These are phyloP conservation scores for Aureobasidium sp. DNA, from an alignment of 2,329 filamentous ascomycete genomes.

Conservation along the genomic window DNA sequence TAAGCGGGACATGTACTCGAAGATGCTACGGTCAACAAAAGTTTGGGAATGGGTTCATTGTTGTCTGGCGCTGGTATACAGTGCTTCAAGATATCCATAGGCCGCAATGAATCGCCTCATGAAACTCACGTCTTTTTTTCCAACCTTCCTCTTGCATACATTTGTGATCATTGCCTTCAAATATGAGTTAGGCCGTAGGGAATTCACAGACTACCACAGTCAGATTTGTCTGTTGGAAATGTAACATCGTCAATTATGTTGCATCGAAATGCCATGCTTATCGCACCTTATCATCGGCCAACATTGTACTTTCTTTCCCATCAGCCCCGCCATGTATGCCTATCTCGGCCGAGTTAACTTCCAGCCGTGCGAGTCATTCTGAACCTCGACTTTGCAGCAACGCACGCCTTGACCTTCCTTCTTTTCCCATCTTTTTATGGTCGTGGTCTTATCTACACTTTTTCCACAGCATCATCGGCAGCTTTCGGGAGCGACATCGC, in stretches of 20 bases:
- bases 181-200: too few species aligned
- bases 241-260: too few species aligned
- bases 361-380: not conserved
- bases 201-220: not conserved
- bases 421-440: not conserved
- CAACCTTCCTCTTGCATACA: not conserved
- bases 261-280: not conserved
- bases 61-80: constrained; percentile 10
- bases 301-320: not conserved
- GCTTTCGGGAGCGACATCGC: constrained; percentile 4
- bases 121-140: constrained; percentile 10
- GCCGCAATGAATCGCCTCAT: constrained; percentile 15
- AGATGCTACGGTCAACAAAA: constrained; percentile 15
- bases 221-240: not conserved
- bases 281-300: not conserved
- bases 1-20: constrained; percentile 42
- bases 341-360: not conserved
- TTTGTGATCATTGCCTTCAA: not conserved
- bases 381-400: not conserved
- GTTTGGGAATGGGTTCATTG: constrained; percentile 14
- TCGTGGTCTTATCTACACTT: not conserved
- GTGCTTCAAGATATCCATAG: constrained; percentile 16
- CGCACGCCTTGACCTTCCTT: constrained; percentile 7
- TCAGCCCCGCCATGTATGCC: not conserved
- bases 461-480: not conserved